phyloP scores from a whole-genome alignment of 2,329 filamentous ascomycete genomes.

The Fusarium floridanum region DNA sequence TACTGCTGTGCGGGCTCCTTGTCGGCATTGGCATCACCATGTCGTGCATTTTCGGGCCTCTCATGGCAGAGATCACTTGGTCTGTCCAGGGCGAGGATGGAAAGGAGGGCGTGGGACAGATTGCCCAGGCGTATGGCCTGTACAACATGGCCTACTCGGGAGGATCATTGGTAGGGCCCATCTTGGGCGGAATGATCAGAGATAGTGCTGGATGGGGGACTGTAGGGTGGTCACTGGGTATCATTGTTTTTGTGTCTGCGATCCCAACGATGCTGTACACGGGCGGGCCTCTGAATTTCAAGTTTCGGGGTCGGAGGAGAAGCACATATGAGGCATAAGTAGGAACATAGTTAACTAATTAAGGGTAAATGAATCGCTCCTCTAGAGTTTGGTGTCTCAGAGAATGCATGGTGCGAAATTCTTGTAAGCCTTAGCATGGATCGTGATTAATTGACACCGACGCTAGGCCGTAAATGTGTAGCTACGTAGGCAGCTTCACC shows the following conservation, averaged over 20 bases:
- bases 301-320: conserved; percentile 43
- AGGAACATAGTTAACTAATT: neutral
- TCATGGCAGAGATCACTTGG: conserved; percentile 55
- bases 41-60: conserved; percentile 50
- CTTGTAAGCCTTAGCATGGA: too few relatives aligned
- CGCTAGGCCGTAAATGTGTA: conserved; percentile 37
- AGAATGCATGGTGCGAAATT: neutral
- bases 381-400: neutral
- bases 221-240: conserved; percentile 49
- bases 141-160: conserved; percentile 54
- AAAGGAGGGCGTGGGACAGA: conserved; percentile 43
- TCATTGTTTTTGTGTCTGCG: conserved; percentile 47
- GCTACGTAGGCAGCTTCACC: conserved; percentile 23
- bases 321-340: neutral
- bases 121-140: conserved; percentile 52
- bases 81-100: conserved; percentile 43
- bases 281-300: conserved; percentile 44
- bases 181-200: conserved; percentile 53
- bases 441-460: neutral
- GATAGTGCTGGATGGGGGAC: conserved; percentile 50
- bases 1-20: conserved; percentile 51
- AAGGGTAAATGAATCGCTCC: neutral
- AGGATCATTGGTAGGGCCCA: conserved; percentile 50
- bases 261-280: conserved; percentile 47
- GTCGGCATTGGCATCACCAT: conserved; percentile 48